Conservation (phyloP, 768 basidiomycete species). For the Hygrocybe punicea region DNA sequence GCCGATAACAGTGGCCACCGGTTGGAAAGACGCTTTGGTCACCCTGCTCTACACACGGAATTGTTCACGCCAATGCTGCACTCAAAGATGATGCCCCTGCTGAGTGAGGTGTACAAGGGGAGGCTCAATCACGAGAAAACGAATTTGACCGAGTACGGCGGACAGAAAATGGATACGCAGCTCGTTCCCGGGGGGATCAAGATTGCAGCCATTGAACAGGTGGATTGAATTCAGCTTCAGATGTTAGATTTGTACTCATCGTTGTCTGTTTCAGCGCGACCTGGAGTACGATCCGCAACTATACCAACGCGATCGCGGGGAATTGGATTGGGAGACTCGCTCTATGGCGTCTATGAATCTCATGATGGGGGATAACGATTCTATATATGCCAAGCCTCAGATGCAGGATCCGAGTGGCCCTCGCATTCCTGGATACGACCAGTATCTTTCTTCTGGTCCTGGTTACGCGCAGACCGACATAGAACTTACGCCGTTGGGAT, state of each 20-base stretch:
- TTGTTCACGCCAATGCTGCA: slow-evolving; percentile 88
- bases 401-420: slow-evolving; percentile 34
- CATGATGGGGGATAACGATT: slow-evolving; percentile 44
- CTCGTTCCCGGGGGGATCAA: slow-evolving; percentile 75
- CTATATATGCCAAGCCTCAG: slow-evolving; percentile 42
- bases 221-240: slow-evolving; percentile 22
- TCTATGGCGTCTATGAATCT: slow-evolving; percentile 64
- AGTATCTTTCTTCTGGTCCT: slow-evolving; percentile 54
- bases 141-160: slow-evolving; percentile 74
- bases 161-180: slow-evolving; percentile 70
- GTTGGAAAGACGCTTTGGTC: slow-evolving; percentile 89
- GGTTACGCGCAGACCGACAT: slow-evolving; percentile 34
- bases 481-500: slow-evolving; percentile 58
- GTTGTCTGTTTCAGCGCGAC: slow-evolving; percentile 44
- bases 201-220: slow-evolving; percentile 80
- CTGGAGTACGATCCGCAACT: slow-evolving; percentile 79
- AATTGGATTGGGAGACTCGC: slow-evolving; percentile 83
- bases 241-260: neutral
- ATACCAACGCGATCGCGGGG: slow-evolving; percentile 78
- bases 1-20: slow-evolving; percentile 69
- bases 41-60: slow-evolving; percentile 84
- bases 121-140: slow-evolving; percentile 61
- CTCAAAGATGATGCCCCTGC: slow-evolving; percentile 76
- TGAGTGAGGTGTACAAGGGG: slow-evolving; percentile 73
- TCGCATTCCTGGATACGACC: slow-evolving; percentile 49